These are phyloP conservation scores for Haplosporangium sp. DNA, from an alignment of 371 early-diverging fungal species.

Conservation along the genomic window DNA sequence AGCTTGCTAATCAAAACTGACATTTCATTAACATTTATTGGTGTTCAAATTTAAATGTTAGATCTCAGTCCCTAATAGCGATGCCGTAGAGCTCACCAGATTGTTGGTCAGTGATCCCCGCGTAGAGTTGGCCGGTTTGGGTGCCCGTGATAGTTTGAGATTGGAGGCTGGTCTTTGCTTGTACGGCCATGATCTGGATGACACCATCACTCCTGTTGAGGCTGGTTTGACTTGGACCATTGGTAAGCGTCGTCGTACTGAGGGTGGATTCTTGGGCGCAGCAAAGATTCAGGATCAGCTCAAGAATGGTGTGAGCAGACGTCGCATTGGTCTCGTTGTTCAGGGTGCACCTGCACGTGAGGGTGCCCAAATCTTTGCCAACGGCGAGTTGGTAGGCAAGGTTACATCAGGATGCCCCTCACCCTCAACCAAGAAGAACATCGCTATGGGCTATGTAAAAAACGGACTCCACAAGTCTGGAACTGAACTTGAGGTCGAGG, in stretches of 20 bases:
- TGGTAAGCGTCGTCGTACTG: constrained; percentile 88
- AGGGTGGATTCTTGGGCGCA: constrained; percentile 96
- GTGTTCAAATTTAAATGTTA: constrained; percentile 25
- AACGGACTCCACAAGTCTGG: constrained; percentile 89
- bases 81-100: constrained; percentile 77
- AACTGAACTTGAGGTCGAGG: constrained; percentile 90
- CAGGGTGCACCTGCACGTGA: constrained; percentile 97
- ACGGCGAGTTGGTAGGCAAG: constrained; percentile 75
- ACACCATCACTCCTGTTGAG: constrained; percentile 93
- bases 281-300: constrained; percentile 88
- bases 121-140: constrained; percentile 95
- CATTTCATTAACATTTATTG: too few species aligned
- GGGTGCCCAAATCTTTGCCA: constrained; percentile 77
- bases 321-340: constrained; percentile 92
- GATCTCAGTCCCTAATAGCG: constrained; percentile 86
- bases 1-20: too few species aligned
- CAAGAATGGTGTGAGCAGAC: constrained; percentile 81
- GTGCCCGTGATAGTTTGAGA: constrained; percentile 94
- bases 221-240: constrained; percentile 97
- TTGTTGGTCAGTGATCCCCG: constrained; percentile 78
- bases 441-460: constrained; percentile 97
- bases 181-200: constrained; percentile 96
- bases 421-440: constrained; percentile 93
- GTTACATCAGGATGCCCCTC: constrained; percentile 96
- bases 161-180: constrained; percentile 97